Percentiles rank a stretch among this genome's conserved stretches.
Evolutionary conservation across 2,329 filamentous ascomycete species (phyloP).

Genomic region (Magnaporthiopsis rhizophila): DNA sequence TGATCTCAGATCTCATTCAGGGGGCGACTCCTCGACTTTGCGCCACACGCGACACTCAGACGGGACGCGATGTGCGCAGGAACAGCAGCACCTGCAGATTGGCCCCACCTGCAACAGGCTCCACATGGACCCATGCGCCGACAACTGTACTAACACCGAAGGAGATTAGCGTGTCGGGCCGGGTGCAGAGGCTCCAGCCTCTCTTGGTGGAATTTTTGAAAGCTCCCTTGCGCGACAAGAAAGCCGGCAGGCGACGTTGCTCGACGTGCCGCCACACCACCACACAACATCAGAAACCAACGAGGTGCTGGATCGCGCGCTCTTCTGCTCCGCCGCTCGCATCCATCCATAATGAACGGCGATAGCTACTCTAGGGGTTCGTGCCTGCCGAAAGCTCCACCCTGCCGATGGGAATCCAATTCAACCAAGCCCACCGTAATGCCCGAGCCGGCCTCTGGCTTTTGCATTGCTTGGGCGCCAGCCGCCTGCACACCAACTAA

Average conservation of each 20-base stretch:
- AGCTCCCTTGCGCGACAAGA: not conserved
- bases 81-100: not conserved
- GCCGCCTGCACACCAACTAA: constrained; percentile 8
- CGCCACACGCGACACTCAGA: not conserved
- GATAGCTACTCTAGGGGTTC: constrained; percentile 74
- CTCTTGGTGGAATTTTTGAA: not conserved
- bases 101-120: not conserved
- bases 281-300: not conserved
- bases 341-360: constrained; percentile 62
- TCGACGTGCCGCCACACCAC: not conserved
- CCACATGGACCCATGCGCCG: not conserved
- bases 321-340: not conserved
- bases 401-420: constrained; percentile 7
- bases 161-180: not conserved
- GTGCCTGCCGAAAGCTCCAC: constrained; percentile 16
- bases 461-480: not conserved
- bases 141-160: not conserved
- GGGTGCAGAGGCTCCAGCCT: not conserved
- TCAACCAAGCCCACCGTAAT: constrained; percentile 7
- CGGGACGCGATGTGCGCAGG: not conserved
- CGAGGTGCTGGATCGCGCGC: not conserved
- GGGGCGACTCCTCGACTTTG: not conserved
- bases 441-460: constrained; percentile 7
- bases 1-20: not conserved
- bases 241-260: not conserved